phyloP scores from a whole-genome alignment of 176 grass and related monocot genomes.

The Carex littledalei region DNA sequence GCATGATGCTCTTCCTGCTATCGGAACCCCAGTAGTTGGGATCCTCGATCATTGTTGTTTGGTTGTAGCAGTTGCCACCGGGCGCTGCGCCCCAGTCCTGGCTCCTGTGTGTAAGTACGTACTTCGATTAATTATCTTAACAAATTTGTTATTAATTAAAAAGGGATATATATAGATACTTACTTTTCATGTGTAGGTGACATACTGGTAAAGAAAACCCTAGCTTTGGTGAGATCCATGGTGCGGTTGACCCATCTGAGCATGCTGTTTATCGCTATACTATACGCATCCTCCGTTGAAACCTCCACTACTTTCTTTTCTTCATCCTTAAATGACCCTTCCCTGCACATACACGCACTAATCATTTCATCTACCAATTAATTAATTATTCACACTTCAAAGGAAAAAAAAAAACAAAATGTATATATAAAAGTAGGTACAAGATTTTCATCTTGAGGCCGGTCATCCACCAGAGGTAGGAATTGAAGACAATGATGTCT shows the following conservation, averaged over 20 bases:
- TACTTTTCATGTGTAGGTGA: constrained; percentile 75
- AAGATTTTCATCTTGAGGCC: constrained; percentile 65
- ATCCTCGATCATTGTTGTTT: constrained; percentile 68
- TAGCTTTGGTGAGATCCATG: constrained; percentile 53
- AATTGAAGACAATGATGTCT: constrained; percentile 70
- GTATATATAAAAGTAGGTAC: constrained; percentile 7
- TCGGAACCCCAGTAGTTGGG: constrained; percentile 69
- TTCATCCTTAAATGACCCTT: constrained; percentile 41
- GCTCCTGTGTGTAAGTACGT: constrained; percentile 31
- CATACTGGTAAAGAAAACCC: constrained; percentile 91
- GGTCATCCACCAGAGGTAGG: constrained; percentile 94
- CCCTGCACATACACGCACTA: neutral
- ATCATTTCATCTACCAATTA: neutral
- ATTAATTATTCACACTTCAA: neutral
- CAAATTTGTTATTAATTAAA: neutral
- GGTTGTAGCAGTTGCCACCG: constrained; percentile 73
- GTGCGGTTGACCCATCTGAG: constrained; percentile 60
- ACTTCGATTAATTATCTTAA: neutral
- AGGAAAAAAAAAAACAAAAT: too few relatives aligned
- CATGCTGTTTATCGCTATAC: constrained; percentile 60
- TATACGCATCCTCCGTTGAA: constrained; percentile 70
- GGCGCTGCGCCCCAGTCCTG: constrained; percentile 56
- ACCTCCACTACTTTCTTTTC: constrained; percentile 33
- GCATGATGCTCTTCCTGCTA: constrained; percentile 58
- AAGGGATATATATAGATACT: neutral